Percentiles rank a stretch among this genome's conserved stretches.
Conservation (phyloP, 2,329 filamentous ascomycete genomes). For the Colletotrichum echinochloae region DNA sequence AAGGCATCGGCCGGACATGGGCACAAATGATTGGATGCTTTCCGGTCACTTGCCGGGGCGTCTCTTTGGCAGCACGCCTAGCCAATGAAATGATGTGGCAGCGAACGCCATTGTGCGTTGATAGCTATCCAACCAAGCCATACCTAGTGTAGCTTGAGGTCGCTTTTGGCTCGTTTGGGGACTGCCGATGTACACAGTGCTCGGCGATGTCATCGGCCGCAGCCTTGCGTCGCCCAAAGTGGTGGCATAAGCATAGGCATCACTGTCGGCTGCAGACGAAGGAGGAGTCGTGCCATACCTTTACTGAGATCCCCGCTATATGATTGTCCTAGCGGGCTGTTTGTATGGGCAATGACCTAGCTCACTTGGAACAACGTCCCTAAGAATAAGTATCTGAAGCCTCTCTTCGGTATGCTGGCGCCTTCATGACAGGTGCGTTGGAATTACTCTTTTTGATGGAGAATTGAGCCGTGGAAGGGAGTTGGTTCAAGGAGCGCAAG, state of each 20-base stretch:
- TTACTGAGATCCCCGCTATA: background rate
- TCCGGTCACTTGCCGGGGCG: background rate
- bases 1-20: background rate
- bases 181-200: conserved; percentile 25
- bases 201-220: background rate
- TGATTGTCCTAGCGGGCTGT: background rate
- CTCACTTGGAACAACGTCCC: background rate
- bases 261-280: conserved; percentile 15
- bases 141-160: conserved; percentile 6
- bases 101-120: conserved; percentile 16
- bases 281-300: background rate
- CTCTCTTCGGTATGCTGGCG: background rate
- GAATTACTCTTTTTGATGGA: too few species aligned
- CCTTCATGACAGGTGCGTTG: background rate
- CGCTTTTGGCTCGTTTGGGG: background rate
- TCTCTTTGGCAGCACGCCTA: background rate
- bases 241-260: conserved; percentile 12
- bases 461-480: background rate
- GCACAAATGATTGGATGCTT: background rate
- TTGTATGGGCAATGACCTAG: background rate
- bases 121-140: background rate
- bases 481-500: background rate
- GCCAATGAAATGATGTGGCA: conserved; percentile 7
- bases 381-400: background rate
- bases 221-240: conserved; percentile 3